Evolutionary conservation across 2,329 filamentous ascomycete genomes (phyloP), one percentile per base, ranked within the genome.

Genomic region (Lizonia empirigonia): DNA sequence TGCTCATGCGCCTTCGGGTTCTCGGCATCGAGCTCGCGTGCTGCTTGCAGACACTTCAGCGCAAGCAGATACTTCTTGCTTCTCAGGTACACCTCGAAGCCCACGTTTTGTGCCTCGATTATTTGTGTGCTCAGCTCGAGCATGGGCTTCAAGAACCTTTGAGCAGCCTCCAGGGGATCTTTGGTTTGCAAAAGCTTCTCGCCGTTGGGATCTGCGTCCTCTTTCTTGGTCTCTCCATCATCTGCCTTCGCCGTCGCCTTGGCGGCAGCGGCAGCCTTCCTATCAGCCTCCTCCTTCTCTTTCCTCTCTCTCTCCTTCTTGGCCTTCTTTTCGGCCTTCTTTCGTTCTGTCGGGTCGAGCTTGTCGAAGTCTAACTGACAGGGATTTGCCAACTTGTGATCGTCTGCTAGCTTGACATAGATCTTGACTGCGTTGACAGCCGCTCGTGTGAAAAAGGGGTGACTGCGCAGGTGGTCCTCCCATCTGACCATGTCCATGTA

Each of bases 401-500:
- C 84, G 64, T 97, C 93, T 56, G 88, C 80, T 59, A 99, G 81
- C 58, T 85, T 79, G 22, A 96, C 70, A 71, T 97, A 97, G 24
- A 95, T 80, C 55, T 87, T 84, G 54, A 96, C 83, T 5, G 93
- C 92, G 44, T 86, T 85, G 19, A 96, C 78, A 1, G 94, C 93
- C 39, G 90, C 89, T 35, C 91, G 83, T 4, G 88, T 87, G 76
- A 90, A 99, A 78, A 96, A 97, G 1, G 94, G 94, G 71, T 99
- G 94, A 64, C 96, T 89, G 46, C 91, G 87, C 35, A 97, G 76
- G 55, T 86, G 85, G 69, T 99, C 92, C 71, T 97, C 93, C 95
- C 94, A 99, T 63, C 89, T 85, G 37, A 99, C 82, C 91, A 99
- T 96, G 64, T 97, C 92, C 32, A 99, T 80, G 70, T 99, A 99